Evolutionary conservation across 1,139 yeast species (phyloP).

Genomic region (Sugiyamaella japonica): DNA sequence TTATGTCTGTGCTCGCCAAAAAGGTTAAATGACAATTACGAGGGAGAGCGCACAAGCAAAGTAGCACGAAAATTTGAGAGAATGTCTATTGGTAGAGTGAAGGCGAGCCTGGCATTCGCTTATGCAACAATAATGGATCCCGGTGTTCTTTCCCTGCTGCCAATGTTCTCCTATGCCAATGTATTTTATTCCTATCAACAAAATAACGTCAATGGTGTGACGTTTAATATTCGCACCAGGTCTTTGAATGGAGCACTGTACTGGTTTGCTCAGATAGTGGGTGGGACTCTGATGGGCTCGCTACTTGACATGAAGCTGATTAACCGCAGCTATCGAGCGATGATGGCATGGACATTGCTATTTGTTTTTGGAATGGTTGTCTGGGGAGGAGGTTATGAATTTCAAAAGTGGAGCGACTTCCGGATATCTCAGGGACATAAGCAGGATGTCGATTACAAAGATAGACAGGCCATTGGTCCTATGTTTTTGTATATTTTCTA

Average conservation of each 20-base stretch:
- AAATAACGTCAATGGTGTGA: constrained; percentile 54
- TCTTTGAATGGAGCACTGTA: constrained; percentile 59
- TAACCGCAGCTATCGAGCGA: constrained; percentile 49
- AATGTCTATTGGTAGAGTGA: constrained; percentile 9
- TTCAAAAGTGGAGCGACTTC: constrained; percentile 40
- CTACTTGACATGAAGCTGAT: constrained; percentile 48
- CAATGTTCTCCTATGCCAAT: constrained; percentile 61
- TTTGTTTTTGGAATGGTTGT: constrained; percentile 47
- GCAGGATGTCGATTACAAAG: constrained; percentile 25
- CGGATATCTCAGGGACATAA: constrained; percentile 20
- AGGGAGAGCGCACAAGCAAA: constrained; percentile 20
- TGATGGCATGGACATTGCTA: constrained; percentile 50
- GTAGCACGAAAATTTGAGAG: constrained; percentile 15
- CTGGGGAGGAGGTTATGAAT: constrained; percentile 59
- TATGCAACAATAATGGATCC: constrained; percentile 21
- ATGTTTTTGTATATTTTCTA: constrained; percentile 49
- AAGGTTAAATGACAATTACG: constrained; percentile 15
- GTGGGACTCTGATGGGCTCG: constrained; percentile 51
- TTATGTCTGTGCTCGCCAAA: constrained; percentile 24
- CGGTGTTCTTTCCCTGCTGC: constrained; percentile 44
- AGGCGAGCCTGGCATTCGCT: constrained; percentile 17
- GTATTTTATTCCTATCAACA: constrained; percentile 64
- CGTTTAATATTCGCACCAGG: constrained; percentile 57
- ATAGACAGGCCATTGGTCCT: constrained; percentile 21
- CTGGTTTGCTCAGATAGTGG: constrained; percentile 61